Base-by-base conservation (phyloP, 768 basidiomycete genomes). In the Xerocomellus amylosporus region DNA sequence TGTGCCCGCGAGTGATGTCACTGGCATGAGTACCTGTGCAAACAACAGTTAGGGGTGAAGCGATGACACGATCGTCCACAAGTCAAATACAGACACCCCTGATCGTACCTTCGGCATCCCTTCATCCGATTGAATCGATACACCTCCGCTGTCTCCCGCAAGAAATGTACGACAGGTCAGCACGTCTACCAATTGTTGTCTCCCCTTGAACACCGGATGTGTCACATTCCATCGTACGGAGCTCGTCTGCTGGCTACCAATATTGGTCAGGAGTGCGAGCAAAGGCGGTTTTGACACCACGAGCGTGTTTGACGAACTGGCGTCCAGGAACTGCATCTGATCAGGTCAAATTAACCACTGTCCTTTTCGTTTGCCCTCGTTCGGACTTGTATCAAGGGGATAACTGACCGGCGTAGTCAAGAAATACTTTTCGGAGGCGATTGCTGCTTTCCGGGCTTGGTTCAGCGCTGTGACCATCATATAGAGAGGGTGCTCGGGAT, bases 281-380 rank as follows among this genome's bases (percentile, higher is more conserved):
- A 86, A 65, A 1, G 85, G 83, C 0, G 77, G 74, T 59, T 86
- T 86, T 37, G 74, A 82, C 34, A 84, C 64, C 2, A 73, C 78
- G 30, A 86, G 64, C 0, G 75, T 68, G 47, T 75, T 71, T 5
- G 71, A 55, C 31, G 75, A 66, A 31, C 73, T 56, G 22, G 77
- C 73, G 5, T 67, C 54, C 46, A 80, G 64, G 63, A 83, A 80
- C 46, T 73, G 69, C 61, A 78, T 73, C 80, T 84, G 53, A 44
- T 42, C 34, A 17, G n/a, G 20, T n/a, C 42, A 39, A 9, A 41
- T 49, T 5, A 34, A 8, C 19, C 30, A 36, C 41, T 12, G 7
- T 38, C n/a, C 14, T 38, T 12, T 28, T n/a, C 30, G 15, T 24
- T 34, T 28, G 22, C 19, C 13, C 33, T n/a, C 6, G 14, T 10